Base-by-base conservation (phyloP, 2,329 filamentous ascomycete genomes). In the Helotiales sp. region DNA sequence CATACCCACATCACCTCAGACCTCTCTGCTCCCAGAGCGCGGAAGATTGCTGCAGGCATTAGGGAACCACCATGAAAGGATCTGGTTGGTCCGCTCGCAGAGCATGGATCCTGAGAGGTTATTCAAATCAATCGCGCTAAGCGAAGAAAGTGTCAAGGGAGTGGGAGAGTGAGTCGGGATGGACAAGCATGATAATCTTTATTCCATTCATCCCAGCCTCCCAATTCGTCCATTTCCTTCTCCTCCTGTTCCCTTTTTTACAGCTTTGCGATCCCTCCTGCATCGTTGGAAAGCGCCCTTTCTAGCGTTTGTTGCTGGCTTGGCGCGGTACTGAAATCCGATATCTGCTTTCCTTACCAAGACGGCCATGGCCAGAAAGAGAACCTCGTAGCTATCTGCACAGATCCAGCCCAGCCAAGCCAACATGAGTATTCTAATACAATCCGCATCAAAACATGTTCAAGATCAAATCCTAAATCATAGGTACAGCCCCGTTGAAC, bases 1-100 rank as follows among this genome's bases (percentile, higher is more conserved):
- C 37, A 40, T 40, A 24, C n/a, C n/a, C 24, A 50, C 20, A 10
- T 62, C 26, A 37, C 32, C 13, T 26, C 61, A 40, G 61, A 63
- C 52, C 61, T 63, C 61, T 55, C 26, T 63, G 34, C 49, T 63
- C 49, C 22, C 40, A 40, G 49, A 55, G 61, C 61, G 61, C 49
- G 37, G 17, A 45, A 63, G 49, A 55, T 55, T 26, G 32, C 49
- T 43, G 34, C 61, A 63, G 61, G 61, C 61, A 63, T 63, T 26
- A 55, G 60, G 20, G 20, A 28, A 32, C 32, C 7, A 28, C n/a
- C 15, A 13, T 22, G 43, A 13, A 28, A n/a, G 13, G 20, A 26
- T 13, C 20, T 47, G 20, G 55, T 63, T 63, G 61, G 61, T 45
- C 37, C 40, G 50, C 61, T 63, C 61, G 61, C 43, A 50, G 55